These are phyloP conservation scores for Pseudovirgaria hyperparasitica DNA, from an alignment of 2,329 filamentous ascomycete species.

Conservation along the genomic window DNA sequence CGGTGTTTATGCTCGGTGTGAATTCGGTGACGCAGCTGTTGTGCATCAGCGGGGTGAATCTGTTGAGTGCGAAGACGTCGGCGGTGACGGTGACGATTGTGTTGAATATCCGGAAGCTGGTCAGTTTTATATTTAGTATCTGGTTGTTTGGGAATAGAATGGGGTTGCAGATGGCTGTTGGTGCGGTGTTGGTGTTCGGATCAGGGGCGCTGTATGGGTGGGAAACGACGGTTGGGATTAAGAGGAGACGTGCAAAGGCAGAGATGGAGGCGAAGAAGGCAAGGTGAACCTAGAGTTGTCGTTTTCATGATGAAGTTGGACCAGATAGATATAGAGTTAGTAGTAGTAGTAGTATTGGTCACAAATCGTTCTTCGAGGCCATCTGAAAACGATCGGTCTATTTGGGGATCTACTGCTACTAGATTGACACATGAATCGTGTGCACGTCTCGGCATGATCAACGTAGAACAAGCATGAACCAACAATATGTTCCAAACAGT, in stretches of 20 bases:
- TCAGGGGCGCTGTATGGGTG: constrained; percentile 85
- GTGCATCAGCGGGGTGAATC: constrained; percentile 90
- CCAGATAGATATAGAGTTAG: too few relatives aligned
- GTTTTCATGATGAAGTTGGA: too few relatives aligned
- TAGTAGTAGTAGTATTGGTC: too few relatives aligned
- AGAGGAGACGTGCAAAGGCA: constrained; percentile 21
- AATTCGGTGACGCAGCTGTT: constrained; percentile 87
- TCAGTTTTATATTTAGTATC: constrained; percentile 82
- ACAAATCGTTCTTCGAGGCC: too few relatives aligned
- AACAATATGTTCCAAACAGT: too few relatives aligned
- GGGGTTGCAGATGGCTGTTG: constrained; percentile 61
- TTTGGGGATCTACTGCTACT: too few relatives aligned
- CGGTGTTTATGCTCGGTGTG: constrained; percentile 56
- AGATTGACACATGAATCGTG: too few relatives aligned
- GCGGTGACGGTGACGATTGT: constrained; percentile 95
- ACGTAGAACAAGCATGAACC: too few relatives aligned
- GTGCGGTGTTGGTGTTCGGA: constrained; percentile 76
- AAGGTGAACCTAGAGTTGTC: constrained; percentile 16
- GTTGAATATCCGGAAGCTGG: constrained; percentile 85
- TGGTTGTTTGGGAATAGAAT: constrained; percentile 86
- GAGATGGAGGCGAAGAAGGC: constrained; percentile 12
- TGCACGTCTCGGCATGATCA: too few relatives aligned
- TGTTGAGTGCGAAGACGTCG: constrained; percentile 77
- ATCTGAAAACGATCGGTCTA: too few relatives aligned
- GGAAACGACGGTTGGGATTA: constrained; percentile 43